Percentiles rank a stretch among this genome's conserved stretches.
These are phyloP conservation scores for Erythrophleum ivorense DNA, from an alignment of 331 rosid genomes.

Conservation along the genomic window DNA sequence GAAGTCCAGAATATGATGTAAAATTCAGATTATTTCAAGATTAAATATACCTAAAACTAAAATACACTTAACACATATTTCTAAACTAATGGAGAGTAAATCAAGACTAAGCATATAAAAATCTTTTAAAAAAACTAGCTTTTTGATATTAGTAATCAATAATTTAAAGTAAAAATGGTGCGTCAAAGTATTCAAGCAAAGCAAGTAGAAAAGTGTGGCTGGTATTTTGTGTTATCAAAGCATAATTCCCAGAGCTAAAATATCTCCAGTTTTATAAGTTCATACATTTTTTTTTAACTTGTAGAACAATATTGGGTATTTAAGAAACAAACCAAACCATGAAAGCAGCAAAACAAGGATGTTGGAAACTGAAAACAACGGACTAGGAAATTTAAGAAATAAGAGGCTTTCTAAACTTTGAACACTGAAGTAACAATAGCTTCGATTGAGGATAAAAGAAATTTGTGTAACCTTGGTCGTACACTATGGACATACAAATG, in stretches of 20 bases:
- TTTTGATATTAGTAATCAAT: not conserved
- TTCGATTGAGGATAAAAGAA: not conserved
- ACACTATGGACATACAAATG: not conserved
- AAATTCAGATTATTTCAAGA: not conserved
- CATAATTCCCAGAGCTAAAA: not conserved
- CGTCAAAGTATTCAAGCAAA: constrained; percentile 7
- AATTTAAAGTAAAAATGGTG: not conserved
- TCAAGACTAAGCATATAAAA: not conserved
- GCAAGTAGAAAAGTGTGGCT: constrained; percentile 3
- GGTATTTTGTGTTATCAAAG: not conserved
- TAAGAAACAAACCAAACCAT: not conserved
- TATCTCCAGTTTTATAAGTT: not conserved
- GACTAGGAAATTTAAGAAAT: not conserved
- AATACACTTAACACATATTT: not conserved
- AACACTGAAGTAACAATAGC: not conserved
- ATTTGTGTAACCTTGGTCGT: not conserved
- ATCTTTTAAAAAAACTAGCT: not conserved
- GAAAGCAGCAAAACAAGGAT: constrained; percentile 1
- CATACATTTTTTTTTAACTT: not conserved
- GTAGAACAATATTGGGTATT: not conserved
- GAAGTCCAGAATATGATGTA: constrained; percentile 20
- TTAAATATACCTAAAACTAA: not conserved
- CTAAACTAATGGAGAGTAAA: not conserved
- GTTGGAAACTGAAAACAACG: not conserved
- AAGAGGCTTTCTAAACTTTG: not conserved